These are phyloP conservation scores for Paramyrothecium sp. DNA, from an alignment of 2,329 filamentous ascomycete genomes.

Conservation along the genomic window DNA sequence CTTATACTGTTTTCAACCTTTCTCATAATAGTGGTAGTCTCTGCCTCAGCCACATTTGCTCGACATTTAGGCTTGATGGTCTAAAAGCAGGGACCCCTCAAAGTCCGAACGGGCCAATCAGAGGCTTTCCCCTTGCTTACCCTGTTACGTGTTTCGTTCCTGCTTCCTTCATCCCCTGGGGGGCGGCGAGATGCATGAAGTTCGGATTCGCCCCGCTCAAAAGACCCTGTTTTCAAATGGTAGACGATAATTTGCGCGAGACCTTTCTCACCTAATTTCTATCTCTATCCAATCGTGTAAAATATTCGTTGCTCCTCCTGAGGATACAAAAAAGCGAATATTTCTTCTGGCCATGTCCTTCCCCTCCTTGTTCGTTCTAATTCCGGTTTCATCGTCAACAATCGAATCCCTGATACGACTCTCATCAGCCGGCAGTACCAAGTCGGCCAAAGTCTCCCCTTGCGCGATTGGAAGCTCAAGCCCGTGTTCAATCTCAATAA, in stretches of 20 bases:
- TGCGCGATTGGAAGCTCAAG: conserved; percentile 20
- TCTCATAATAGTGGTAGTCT: not conserved
- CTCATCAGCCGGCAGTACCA: conserved; percentile 11
- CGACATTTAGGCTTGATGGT: not conserved
- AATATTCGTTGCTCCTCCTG: not conserved
- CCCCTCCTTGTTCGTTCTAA: not conserved
- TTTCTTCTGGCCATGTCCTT: not conserved
- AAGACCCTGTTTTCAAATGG: not conserved
- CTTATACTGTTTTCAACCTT: not conserved
- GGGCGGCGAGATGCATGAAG: no score
- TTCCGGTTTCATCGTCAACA: conserved; percentile 2
- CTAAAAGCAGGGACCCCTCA: not conserved
- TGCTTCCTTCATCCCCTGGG: no score
- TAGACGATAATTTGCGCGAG: no score
- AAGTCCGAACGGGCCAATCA: conserved; percentile 10
- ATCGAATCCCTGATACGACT: conserved; percentile 15
- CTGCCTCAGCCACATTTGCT: not conserved
- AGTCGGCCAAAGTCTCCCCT: not conserved
- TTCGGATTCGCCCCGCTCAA: not conserved
- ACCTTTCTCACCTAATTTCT: no score
- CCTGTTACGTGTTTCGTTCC: no score
- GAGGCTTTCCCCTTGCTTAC: not conserved
- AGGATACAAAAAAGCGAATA: conserved; percentile 3
- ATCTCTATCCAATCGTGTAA: no score
- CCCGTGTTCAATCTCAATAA: conserved; percentile 38